A percentile compares a stretch with the other conserved stretches of the same genome.
Evolutionary conservation across 2,329 filamentous ascomycete species (phyloP).

Genomic region (Parascedosporium putredinis): DNA sequence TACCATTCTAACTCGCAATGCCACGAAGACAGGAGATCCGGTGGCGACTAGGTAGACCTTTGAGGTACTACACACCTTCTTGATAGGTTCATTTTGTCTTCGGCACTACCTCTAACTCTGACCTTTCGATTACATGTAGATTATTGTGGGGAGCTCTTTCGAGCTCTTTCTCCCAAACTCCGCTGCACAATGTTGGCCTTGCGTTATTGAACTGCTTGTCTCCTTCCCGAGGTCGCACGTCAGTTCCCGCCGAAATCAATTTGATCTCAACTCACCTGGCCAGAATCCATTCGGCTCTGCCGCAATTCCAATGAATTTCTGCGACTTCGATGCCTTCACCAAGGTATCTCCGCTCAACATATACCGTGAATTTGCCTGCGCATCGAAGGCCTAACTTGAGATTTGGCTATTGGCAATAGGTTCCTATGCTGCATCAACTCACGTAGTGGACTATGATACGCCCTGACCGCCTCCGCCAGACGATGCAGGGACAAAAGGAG

Average conservation of each 20-base stretch:
- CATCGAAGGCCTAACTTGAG: too few species aligned
- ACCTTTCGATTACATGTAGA: slow-evolving; percentile 43
- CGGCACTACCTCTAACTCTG: too few species aligned
- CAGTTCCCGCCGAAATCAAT: slow-evolving; percentile 26
- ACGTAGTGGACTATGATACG: slow-evolving; percentile 84
- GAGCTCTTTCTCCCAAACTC: slow-evolving; percentile 63
- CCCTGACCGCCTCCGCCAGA: slow-evolving; percentile 75
- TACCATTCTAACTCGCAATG: too few species aligned
- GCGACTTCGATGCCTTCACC: slow-evolving; percentile 69
- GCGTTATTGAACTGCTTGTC: slow-evolving; percentile 86
- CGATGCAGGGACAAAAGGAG: slow-evolving; percentile 74
- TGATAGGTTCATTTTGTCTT: too few species aligned
- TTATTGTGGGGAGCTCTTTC: slow-evolving; percentile 82
- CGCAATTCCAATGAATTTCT: slow-evolving; percentile 63
- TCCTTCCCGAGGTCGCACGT: slow-evolving; percentile 87
- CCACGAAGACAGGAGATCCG: too few species aligned
- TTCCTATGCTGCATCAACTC: slow-evolving; percentile 75
- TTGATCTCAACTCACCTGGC: slow-evolving; percentile 65
- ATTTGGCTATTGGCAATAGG: too few species aligned
- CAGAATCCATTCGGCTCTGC: slow-evolving; percentile 78
- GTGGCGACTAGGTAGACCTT: too few species aligned
- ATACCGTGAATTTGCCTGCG: too few species aligned
- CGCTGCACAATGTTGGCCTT: slow-evolving; percentile 72
- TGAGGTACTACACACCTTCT: too few species aligned
- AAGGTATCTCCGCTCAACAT: too few species aligned